Conservation (phyloP, 2,329 filamentous ascomycete species). For the Apiospora marii region DNA sequence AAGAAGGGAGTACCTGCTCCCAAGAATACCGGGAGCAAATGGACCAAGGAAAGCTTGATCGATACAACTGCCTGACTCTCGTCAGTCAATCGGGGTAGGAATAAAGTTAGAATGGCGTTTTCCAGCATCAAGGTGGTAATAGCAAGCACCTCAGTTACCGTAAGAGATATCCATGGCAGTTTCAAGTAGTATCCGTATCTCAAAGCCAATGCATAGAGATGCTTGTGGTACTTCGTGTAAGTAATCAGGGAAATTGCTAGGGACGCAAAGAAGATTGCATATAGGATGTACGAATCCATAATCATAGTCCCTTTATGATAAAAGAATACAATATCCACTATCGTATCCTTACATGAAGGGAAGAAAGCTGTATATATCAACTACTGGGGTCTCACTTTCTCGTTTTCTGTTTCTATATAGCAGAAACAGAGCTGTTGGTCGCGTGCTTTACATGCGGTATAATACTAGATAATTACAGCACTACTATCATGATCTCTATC, state of each 20-base stretch:
- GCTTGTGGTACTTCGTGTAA: neutral
- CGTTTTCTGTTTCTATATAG: conserved; percentile 7
- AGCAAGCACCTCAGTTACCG: no score
- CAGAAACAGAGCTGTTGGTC: neutral
- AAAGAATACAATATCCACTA: conserved; percentile 1
- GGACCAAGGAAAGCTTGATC: no score
- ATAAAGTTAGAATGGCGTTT: no score
- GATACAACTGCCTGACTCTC: no score
- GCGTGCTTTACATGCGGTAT: neutral
- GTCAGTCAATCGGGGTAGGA: no score
- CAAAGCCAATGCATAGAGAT: neutral
- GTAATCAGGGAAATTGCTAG: neutral
- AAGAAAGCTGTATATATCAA: conserved; percentile 13
- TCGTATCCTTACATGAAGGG: neutral
- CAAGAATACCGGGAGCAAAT: no score
- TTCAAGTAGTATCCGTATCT: no score
- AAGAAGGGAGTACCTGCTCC: no score
- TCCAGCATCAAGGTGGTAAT: no score
- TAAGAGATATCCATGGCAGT: no score
- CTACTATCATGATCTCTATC: conserved; percentile 32
- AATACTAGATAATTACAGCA: neutral
- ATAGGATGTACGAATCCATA: conserved; percentile 5
- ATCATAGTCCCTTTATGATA: neutral
- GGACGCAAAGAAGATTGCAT: neutral
- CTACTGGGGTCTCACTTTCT: neutral